Evolutionary conservation across 768 basidiomycete species (phyloP), one percentile per base, ranked within the genome.

Genomic region (Obba rivulosa): DNA sequence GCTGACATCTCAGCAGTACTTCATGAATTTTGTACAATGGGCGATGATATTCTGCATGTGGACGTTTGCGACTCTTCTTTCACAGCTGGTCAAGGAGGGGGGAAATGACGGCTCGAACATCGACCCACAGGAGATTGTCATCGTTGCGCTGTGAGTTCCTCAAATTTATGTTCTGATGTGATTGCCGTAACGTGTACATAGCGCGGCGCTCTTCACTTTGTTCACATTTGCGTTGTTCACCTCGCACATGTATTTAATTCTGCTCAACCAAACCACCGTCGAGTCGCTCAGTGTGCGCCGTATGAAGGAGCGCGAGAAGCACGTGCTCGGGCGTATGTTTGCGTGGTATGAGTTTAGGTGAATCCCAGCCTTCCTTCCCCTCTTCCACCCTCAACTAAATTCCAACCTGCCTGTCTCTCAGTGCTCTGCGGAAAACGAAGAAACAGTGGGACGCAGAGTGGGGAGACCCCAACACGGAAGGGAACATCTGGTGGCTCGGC

Each of bases 401-500:
- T 4, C 13, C 42, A 28, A 13, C 25, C 46, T 16, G 41, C 5
- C 25, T 35, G 13, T 18, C 39, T 38, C n/a, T 36, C 61, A 85
- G 85, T 20, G 76, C 69, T 3, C 85, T 77, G 52, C 68, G 67
- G 28, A 64, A 60, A 28, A 76, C 71, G 16, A 62, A 59, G 37
- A 64, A 59, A 31, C 64, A 71, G 38, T 94, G 88, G 85, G 80
- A 91, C 54, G 66, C 68, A 21, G 92, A 94, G 57, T 97, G 89
- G 87, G 93, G 93, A 0, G 66, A 72, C 23, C 69, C 87, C 1
- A 70, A 74, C 7, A 78, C 72, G 24, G 93, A 94, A 60, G 92
- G 87, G 0, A 83, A 92, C 61, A 65, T 94, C 7, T 97, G 93
- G 93, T 90, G 85, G 82, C 66, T 80, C 31, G 93, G 87, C 22